A percentile compares a stretch with the other conserved stretches of the same genome.
phyloP scores from a whole-genome alignment of 371 early-diverging fungal genomes.

The Mucor sp. region DNA sequence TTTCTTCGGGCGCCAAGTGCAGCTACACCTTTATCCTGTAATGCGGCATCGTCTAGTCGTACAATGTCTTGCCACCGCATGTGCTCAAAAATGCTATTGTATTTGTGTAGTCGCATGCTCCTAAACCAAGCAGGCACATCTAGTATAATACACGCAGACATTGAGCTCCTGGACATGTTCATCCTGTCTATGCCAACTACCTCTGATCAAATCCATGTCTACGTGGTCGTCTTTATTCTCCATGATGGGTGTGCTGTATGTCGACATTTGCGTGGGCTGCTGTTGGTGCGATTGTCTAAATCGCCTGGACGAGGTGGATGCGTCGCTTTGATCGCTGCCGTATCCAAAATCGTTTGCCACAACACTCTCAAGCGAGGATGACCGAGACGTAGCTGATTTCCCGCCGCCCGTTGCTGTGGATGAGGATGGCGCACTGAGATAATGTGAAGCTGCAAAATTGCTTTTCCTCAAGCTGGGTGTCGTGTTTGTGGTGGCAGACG shows the following conservation, averaged over 20 bases:
- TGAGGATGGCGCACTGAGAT: not conserved
- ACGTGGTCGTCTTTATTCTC: conserved; percentile 67
- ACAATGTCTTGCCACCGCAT: conserved; percentile 90
- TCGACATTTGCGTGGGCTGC: conserved; percentile 8
- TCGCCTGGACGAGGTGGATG: conserved; percentile 4
- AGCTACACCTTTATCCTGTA: conserved; percentile 83
- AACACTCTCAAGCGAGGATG: conserved; percentile 25
- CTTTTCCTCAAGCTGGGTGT: not conserved
- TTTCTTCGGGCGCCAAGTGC: conserved; percentile 95
- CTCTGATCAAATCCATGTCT: conserved; percentile 72
- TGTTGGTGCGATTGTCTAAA: not conserved
- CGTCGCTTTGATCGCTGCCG: conserved; percentile 20
- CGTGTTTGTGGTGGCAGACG: not conserved
- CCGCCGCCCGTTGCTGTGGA: not conserved
- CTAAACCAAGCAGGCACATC: conserved; percentile 91
- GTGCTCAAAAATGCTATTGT: conserved; percentile 83
- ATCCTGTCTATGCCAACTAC: conserved; percentile 30
- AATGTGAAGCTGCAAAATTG: not conserved
- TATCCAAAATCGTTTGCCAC: conserved; percentile 5
- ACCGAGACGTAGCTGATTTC: not conserved
- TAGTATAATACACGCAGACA: conserved; percentile 28
- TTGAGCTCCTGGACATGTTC: not conserved
- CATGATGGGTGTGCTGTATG: not conserved
- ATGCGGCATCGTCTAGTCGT: conserved; percentile 77
- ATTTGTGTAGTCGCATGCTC: conserved; percentile 86